Conservation (phyloP, 1,139 yeast genomes). For the Taiozyma sp. region DNA sequence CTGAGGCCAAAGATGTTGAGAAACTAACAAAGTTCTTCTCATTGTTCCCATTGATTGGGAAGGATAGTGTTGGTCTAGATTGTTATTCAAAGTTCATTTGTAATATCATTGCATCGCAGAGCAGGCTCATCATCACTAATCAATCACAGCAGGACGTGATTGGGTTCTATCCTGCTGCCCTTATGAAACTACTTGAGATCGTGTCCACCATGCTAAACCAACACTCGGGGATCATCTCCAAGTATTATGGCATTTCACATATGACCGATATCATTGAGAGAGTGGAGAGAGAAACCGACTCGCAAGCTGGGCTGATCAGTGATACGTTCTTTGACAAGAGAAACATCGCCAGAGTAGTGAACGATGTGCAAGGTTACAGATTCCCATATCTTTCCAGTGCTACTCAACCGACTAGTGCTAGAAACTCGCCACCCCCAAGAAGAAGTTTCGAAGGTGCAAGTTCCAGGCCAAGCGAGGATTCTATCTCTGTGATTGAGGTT, state of each 20-base stretch:
- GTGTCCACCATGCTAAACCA: slow-evolving; percentile 81
- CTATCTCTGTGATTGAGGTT: slow-evolving; percentile 44
- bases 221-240: slow-evolving; percentile 73
- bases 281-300: slow-evolving; percentile 83
- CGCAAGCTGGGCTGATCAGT: slow-evolving; percentile 81
- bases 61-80: slow-evolving; percentile 64
- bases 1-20: slow-evolving; percentile 57
- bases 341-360: slow-evolving; percentile 48
- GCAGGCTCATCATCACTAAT: slow-evolving; percentile 52
- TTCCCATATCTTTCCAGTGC: slow-evolving; percentile 41
- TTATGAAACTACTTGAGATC: slow-evolving; percentile 75
- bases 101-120: slow-evolving; percentile 74
- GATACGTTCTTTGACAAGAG: slow-evolving; percentile 82
- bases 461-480: slow-evolving; percentile 23
- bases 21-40: slow-evolving; percentile 75
- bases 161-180: slow-evolving; percentile 57
- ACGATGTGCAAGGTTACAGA: slow-evolving; percentile 51
- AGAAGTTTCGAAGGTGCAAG: slow-evolving; percentile 22
- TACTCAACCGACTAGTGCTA: slow-evolving; percentile 8
- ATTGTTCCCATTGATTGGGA: slow-evolving; percentile 80
- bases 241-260: slow-evolving; percentile 62
- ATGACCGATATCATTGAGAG: slow-evolving; percentile 63
- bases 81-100: slow-evolving; percentile 85
- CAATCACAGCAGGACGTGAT: slow-evolving; percentile 28
- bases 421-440: slow-evolving; percentile 14